A percentile compares a stretch with the other conserved stretches of the same genome.
Conservation (phyloP, 129 eudicot species). For the Pittosporum tobira region DNA sequence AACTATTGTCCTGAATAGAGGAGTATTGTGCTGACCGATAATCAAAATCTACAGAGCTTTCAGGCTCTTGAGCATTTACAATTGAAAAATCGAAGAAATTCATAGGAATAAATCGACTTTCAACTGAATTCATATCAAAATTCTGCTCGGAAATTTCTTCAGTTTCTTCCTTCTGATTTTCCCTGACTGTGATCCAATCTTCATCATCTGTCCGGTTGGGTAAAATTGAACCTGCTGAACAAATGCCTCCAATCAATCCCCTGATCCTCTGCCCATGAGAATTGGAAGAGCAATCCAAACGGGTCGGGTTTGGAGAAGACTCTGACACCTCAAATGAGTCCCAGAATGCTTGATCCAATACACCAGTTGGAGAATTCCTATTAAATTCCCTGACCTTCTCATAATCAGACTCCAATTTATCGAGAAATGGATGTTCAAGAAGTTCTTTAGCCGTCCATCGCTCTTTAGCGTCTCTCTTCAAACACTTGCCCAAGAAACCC, state of each 20-base stretch:
- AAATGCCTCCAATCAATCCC: constrained; percentile 34
- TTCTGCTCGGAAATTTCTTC: constrained; percentile 5
- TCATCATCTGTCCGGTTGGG: constrained; percentile 46
- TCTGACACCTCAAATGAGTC: constrained; percentile 40
- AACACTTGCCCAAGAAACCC: constrained; percentile 51
- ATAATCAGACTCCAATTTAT: constrained; percentile 10
- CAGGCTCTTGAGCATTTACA: constrained; percentile 11
- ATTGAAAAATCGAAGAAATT: background rate
- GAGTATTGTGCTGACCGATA: constrained; percentile 15
- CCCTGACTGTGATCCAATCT: constrained; percentile 62
- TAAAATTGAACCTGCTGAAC: constrained; percentile 11
- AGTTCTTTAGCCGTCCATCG: constrained; percentile 57
- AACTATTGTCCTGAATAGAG: constrained; percentile 3
- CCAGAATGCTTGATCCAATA: constrained; percentile 65
- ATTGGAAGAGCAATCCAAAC: constrained; percentile 12
- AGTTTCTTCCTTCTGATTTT: constrained; percentile 17
- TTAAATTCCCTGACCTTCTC: constrained; percentile 11
- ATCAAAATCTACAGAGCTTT: constrained; percentile 20
- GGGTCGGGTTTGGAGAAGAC: constrained; percentile 9
- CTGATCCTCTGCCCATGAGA: constrained; percentile 40
- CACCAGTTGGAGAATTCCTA: constrained; percentile 58
- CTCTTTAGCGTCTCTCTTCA: constrained; percentile 30
- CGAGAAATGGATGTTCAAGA: constrained; percentile 49
- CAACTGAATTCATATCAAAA: background rate
- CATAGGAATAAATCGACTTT: background rate